Conservation (phyloP, 208 protist species). For the Acanthamoeba lenticulata region DNA sequence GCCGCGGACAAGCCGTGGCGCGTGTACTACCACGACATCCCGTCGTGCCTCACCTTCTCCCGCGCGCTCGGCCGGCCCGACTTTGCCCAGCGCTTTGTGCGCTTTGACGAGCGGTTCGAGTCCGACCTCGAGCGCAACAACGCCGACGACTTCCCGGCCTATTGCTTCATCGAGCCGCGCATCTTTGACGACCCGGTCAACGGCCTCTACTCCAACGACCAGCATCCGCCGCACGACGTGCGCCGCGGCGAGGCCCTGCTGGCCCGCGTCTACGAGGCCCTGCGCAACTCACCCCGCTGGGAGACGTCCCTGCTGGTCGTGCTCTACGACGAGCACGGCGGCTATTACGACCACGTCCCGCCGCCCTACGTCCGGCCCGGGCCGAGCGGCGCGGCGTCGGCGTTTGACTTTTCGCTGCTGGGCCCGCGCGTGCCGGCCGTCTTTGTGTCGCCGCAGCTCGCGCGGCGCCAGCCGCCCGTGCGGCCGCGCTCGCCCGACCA, state of each 20-base stretch:
- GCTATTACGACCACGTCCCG: not conserved
- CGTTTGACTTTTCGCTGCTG: constrained; percentile 15
- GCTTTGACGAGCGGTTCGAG: constrained; percentile 51
- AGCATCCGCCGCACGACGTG: constrained; percentile 48
- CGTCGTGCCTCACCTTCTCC: not conserved
- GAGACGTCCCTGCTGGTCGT: not conserved
- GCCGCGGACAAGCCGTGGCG: not conserved
- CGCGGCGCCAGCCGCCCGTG: not conserved
- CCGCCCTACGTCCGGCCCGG: not conserved
- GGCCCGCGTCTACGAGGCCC: constrained; percentile 19
- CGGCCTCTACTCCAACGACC: constrained; percentile 37
- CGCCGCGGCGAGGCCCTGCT: not conserved
- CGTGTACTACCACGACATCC: constrained; percentile 39
- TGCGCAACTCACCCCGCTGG: not conserved
- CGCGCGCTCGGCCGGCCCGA: not conserved
- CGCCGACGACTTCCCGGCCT: constrained; percentile 41
- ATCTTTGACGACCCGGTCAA: constrained; percentile 45
- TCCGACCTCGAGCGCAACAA: not conserved
- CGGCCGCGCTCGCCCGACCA: not conserved
- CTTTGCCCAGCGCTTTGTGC: not conserved
- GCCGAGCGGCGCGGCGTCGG: not conserved
- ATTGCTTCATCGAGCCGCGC: constrained; percentile 22
- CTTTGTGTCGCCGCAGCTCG: not conserved
- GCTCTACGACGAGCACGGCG: constrained; percentile 41
- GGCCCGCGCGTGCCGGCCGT: constrained; percentile 53